Conservation (phyloP, 768 basidiomycete species). For the Leccinellum albellum region DNA sequence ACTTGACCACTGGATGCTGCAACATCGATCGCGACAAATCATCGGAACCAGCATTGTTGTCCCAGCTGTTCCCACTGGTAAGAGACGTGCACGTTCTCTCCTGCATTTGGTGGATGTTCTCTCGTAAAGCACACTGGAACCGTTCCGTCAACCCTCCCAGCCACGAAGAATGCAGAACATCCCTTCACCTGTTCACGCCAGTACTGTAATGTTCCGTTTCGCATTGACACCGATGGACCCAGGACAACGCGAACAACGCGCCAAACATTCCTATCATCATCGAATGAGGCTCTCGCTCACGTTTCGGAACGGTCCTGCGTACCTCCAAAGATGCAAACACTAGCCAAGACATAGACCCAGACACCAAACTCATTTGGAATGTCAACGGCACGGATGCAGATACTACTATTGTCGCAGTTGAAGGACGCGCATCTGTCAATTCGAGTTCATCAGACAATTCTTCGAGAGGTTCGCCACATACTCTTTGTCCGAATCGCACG, state of each 20-base stretch:
- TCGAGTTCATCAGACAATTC: conserved; percentile 28
- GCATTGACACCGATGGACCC: conserved; percentile 68
- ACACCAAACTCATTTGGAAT: conserved; percentile 56
- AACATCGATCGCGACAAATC: conserved; percentile 56
- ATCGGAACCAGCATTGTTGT: conserved; percentile 47
- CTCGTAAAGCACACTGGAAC: conserved; percentile 68
- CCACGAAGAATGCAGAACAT: neutral
- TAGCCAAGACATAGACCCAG: conserved; percentile 74
- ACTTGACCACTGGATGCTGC: conserved; percentile 40
- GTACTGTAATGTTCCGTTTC: conserved; percentile 74
- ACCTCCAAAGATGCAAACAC: conserved; percentile 71
- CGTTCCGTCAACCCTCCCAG: neutral
- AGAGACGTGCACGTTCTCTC: conserved; percentile 64
- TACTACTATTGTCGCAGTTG: conserved; percentile 61
- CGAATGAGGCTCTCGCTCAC: neutral
- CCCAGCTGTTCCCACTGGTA: conserved; percentile 41
- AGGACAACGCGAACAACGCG: conserved; percentile 64
- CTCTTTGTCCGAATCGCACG: conserved; percentile 64
- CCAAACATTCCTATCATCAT: conserved; percentile 63
- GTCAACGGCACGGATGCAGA: conserved; percentile 62
- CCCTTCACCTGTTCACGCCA: conserved; percentile 79
- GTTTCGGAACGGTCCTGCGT: conserved; percentile 19
- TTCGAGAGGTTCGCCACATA: conserved; percentile 22
- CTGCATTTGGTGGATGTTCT: conserved; percentile 76
- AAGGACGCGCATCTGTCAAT: conserved; percentile 61